Percentiles rank a stretch among this genome's conserved stretches.
phyloP scores from a whole-genome alignment of 306 rosid species.

The Heteromeles arbutifolia region DNA sequence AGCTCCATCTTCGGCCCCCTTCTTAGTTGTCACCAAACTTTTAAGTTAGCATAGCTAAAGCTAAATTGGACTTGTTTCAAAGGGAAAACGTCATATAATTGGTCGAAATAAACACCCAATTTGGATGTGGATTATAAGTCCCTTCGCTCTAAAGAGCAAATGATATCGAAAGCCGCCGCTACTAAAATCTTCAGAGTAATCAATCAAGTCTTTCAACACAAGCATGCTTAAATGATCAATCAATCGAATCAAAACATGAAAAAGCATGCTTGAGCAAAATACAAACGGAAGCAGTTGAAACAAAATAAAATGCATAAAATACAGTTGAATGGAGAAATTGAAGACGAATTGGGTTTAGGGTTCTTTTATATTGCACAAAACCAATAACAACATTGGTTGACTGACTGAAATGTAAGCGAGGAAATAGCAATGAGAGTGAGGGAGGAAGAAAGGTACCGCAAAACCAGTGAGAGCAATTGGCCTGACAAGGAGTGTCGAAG shows the following conservation, averaged over 20 bases:
- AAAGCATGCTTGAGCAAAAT: not conserved
- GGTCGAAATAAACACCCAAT: not conserved
- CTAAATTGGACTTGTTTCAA: not conserved
- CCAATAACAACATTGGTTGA: not conserved
- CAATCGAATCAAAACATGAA: not conserved
- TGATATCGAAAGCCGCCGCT: not conserved
- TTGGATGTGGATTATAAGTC: too few relatives aligned
- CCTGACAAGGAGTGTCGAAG: slow-evolving; percentile 71
- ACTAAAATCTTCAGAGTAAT: not conserved
- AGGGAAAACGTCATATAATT: not conserved
- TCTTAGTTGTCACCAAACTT: not conserved
- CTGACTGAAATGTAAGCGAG: not conserved
- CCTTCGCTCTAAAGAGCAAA: not conserved
- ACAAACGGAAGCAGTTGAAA: not conserved
- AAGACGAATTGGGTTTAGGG: not conserved
- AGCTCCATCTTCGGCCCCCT: not conserved
- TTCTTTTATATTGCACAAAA: not conserved
- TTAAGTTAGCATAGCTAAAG: not conserved
- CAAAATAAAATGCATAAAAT: not conserved
- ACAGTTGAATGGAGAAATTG: not conserved
- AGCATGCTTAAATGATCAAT: not conserved
- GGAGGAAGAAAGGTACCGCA: slow-evolving; percentile 42
- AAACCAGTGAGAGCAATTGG: slow-evolving; percentile 98
- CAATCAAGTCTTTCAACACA: not conserved
- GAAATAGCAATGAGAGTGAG: not conserved